Conservation (phyloP, 768 basidiomycete genomes). For the Russula olivacea region DNA sequence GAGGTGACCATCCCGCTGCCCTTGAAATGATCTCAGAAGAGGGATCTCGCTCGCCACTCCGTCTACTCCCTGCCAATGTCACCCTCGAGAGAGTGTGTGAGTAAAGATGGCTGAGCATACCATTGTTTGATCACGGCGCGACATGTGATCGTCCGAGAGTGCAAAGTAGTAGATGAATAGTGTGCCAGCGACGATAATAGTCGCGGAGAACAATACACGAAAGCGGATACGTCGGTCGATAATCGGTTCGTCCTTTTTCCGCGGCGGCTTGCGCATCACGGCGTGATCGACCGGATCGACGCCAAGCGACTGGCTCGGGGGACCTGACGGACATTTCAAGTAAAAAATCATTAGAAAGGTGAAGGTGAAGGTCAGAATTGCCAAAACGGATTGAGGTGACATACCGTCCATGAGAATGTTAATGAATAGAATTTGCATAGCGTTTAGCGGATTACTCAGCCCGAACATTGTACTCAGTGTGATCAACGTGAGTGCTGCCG, state of each 20-base stretch:
- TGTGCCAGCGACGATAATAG: slow-evolving; percentile 85
- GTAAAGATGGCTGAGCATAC: slow-evolving; percentile 38
- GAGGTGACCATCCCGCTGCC: too few species aligned
- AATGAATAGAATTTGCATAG: slow-evolving; percentile 99
- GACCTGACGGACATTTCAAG: slow-evolving; percentile 45
- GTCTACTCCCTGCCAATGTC: too few species aligned
- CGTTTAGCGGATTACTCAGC: slow-evolving; percentile 87
- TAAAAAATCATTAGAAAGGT: background rate
- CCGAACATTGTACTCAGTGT: slow-evolving; percentile 89
- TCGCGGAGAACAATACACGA: slow-evolving; percentile 88
- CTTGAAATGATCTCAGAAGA: too few species aligned
- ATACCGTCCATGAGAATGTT: slow-evolving; percentile 97
- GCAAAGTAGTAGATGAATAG: slow-evolving; percentile 83
- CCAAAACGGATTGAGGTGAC: slow-evolving; percentile 24
- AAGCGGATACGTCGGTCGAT: slow-evolving; percentile 67
- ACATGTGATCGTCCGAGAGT: slow-evolving; percentile 71
- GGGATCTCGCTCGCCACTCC: too few species aligned
- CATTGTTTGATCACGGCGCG: slow-evolving; percentile 92
- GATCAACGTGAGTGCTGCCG: slow-evolving; percentile 91
- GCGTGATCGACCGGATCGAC: slow-evolving; percentile 94
- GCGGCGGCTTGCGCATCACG: slow-evolving; percentile 89
- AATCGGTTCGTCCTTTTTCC: slow-evolving; percentile 86
- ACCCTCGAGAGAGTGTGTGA: too few species aligned
- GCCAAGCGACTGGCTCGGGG: slow-evolving; percentile 91
- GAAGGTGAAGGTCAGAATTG: too few species aligned